Conservation (phyloP, 1,284 basidiomycete genomes). For the Coriolopsis trogii region DNA sequence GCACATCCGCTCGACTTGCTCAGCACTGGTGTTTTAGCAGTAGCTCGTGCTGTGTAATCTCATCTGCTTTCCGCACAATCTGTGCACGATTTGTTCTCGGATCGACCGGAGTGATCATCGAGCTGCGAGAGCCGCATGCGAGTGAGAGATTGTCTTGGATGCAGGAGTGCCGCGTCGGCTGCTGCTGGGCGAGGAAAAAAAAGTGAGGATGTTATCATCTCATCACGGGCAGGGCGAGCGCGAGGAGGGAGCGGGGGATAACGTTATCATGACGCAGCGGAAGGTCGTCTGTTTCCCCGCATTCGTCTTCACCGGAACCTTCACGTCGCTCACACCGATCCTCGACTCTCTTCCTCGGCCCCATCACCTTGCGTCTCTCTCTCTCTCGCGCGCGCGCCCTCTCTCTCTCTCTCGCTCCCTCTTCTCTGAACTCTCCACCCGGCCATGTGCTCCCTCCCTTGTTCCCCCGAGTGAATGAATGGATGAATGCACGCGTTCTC, state of each 20-base stretch:
- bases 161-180: neutral
- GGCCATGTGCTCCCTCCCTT: no score
- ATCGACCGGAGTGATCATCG: neutral
- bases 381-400: no score
- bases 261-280: constrained; percentile 24
- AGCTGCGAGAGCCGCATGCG: no score
- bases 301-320: neutral
- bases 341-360: neutral
- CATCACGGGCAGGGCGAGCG: constrained; percentile 18
- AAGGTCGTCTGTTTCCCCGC: constrained; percentile 20
- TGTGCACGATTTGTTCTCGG: neutral
- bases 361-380: neutral
- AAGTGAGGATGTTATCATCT: constrained; percentile 19
- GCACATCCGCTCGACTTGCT: constrained; percentile 8
- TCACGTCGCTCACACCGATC: neutral
- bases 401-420: no score
- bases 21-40: constrained; percentile 10
- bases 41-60: constrained; percentile 4
- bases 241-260: constrained; percentile 1
- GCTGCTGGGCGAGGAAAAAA: constrained; percentile 1
- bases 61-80: constrained; percentile 1
- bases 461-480: no score
- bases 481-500: no score
- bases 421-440: no score
- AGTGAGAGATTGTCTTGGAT: no score